Evolutionary conservation across 2,329 filamentous ascomycete genomes (phyloP), one percentile per base, ranked within the genome.

Genomic region (Colletotrichum camelliae): DNA sequence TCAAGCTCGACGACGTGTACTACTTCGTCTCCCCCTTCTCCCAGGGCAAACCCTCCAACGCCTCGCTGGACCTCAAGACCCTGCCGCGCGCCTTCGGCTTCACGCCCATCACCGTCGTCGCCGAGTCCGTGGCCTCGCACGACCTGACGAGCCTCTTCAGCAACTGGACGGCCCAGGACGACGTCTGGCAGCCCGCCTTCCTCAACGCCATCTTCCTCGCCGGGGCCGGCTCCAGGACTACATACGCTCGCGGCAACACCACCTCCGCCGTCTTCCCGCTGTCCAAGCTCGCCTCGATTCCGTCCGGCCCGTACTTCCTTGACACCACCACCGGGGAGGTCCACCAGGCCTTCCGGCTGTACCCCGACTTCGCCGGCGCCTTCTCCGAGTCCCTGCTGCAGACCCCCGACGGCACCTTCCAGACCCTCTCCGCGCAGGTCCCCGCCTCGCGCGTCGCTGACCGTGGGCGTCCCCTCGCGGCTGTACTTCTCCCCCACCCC

Each of bases 381-480:
- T 85, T 85, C 70, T 77, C 77, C 18, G 79, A 82, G 69, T 77
- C 81, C 3, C 78, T 85, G 9, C 76, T 85, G 13, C 82, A 82
- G 43, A 81, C 74, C 0, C 82, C 81, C 1, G 77, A 82, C 1
- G 83, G 81, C 31, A 73, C 66, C 4, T 85, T 85, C 76, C 81
- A 83, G 75, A 70, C 81, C 15, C 75, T 85, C 35, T 84, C 83
- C 1, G 84, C 83, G 4, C 82, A 82, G 55, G 79, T 82, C 13
- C 78, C 80, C 15, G 77, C 78, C 35, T 80, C 80, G n/a, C 4
- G 79, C 79, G 0, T 80, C 81, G 1, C 67, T 83, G 21, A 84
- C 83, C 27, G 79, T 89, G 37, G 87, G 72, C 79, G 92, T 93
- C 0, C 91, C 91, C 5, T 93, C 91, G 8, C 86, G 92, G 12